Conservation (phyloP, 164 flowering plant species). For the Pachysandra terminalis region DNA sequence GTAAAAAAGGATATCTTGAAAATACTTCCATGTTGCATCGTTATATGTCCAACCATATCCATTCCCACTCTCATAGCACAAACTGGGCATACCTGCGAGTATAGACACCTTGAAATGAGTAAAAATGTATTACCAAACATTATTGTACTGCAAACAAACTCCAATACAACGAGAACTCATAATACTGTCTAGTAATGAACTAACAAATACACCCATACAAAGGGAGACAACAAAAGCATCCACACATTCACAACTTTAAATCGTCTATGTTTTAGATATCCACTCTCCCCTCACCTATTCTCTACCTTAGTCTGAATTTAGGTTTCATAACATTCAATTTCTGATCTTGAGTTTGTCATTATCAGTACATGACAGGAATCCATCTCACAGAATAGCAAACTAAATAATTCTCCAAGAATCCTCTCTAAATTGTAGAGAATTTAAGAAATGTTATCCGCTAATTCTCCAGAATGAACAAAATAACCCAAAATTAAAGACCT, state of each 20-base stretch:
- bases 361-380: too few relatives aligned
- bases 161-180: neutral
- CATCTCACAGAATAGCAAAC: too few relatives aligned
- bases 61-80: constrained; percentile 73
- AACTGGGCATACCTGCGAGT: constrained; percentile 77
- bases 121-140: neutral
- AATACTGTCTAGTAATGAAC: too few relatives aligned
- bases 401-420: neutral
- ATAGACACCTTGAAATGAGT: constrained; percentile 2
- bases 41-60: constrained; percentile 75
- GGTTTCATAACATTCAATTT: too few relatives aligned
- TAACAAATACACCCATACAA: too few relatives aligned
- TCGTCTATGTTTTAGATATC: too few relatives aligned
- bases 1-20: constrained; percentile 77
- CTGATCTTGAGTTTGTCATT: too few relatives aligned
- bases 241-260: too few relatives aligned
- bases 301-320: neutral
- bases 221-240: too few relatives aligned
- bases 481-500: neutral
- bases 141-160: too few relatives aligned
- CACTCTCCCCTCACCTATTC: too few relatives aligned
- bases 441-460: neutral
- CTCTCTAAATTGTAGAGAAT: neutral
- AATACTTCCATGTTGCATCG: constrained; percentile 64
- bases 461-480: neutral